phyloP scores from a whole-genome alignment of 2,329 filamentous ascomycete species.

The Ilyonectria mors-panacis region DNA sequence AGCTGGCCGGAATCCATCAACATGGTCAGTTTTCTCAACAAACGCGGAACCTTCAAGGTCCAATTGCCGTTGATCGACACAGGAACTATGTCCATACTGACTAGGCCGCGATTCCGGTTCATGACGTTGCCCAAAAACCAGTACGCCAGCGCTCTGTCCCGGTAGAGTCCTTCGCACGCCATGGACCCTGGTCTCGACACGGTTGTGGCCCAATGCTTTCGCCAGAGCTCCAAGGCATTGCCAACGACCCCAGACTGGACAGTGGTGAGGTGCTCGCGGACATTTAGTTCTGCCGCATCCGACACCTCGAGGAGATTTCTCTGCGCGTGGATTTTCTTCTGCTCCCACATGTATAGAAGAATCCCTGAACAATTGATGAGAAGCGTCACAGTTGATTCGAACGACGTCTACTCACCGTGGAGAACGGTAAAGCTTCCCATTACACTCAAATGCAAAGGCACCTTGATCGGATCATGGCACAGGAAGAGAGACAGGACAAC shows the following conservation, averaged over 20 bases:
- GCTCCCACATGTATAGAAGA: background rate
- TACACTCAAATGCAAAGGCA: background rate
- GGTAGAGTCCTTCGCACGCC: background rate
- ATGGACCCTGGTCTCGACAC: background rate
- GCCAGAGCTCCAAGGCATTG: background rate
- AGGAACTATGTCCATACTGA: background rate
- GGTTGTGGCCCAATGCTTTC: background rate
- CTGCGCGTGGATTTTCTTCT: background rate
- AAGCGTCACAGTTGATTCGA: background rate
- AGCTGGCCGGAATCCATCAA: background rate
- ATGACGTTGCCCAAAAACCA: background rate
- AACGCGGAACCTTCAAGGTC: background rate
- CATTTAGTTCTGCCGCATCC: background rate
- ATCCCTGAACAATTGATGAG: background rate
- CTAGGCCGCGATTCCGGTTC: background rate
- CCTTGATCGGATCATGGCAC: background rate
- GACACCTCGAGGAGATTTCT: background rate
- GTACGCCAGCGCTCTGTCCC: background rate
- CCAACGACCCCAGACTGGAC: background rate
- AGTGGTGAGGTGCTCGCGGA: background rate
- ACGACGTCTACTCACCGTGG: background rate
- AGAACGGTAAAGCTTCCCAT: background rate
- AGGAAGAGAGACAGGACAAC: background rate
- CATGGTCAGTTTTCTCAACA: background rate
- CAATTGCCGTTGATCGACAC: background rate